phyloP scores from a whole-genome alignment of 768 basidiomycete genomes.

The Tricholoma hemisulphureum region DNA sequence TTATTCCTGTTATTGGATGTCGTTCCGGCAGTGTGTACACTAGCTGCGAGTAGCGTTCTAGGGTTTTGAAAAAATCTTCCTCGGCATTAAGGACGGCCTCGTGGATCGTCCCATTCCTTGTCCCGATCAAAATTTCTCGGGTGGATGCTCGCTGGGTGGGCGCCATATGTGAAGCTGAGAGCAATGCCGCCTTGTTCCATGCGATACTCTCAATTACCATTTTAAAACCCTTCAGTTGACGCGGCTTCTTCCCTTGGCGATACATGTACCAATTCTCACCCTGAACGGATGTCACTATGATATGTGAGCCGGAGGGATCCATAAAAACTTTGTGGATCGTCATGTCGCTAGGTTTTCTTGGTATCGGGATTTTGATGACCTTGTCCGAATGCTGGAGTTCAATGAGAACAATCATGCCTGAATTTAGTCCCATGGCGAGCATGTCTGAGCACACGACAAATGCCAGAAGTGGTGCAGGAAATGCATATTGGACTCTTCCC shows the following conservation, averaged over 20 bases:
- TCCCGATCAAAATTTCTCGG: conserved; percentile 83
- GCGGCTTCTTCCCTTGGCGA: conserved; percentile 58
- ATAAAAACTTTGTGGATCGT: conserved; percentile 81
- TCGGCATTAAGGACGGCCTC: conserved; percentile 88
- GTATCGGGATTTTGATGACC: conserved; percentile 76
- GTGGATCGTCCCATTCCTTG: conserved; percentile 79
- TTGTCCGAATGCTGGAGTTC: conserved; percentile 87
- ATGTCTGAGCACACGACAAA: conserved; percentile 85
- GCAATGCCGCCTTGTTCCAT: conserved; percentile 76
- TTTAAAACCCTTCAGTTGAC: conserved; percentile 75
- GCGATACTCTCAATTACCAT: conserved; percentile 88
- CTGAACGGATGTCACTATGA: conserved; percentile 79
- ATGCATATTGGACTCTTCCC: conserved; percentile 84
- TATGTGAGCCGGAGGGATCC: conserved; percentile 91
- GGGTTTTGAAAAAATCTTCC: conserved; percentile 89
- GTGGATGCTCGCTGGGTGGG: conserved; percentile 46
- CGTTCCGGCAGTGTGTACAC: conserved; percentile 79
- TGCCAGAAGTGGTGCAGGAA: conserved; percentile 79
- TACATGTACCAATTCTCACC: conserved; percentile 96
- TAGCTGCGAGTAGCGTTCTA: conserved; percentile 72
- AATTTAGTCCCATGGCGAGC: conserved; percentile 78
- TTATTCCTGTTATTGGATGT: conserved; percentile 81
- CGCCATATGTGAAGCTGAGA: conserved; percentile 63
- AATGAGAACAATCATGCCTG: conserved; percentile 81
- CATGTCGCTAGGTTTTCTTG: conserved; percentile 73